A percentile compares a stretch with the other conserved stretches of the same genome.
phyloP scores from a whole-genome alignment of 208 protist species.

The Wallacemonas sp. region DNA sequence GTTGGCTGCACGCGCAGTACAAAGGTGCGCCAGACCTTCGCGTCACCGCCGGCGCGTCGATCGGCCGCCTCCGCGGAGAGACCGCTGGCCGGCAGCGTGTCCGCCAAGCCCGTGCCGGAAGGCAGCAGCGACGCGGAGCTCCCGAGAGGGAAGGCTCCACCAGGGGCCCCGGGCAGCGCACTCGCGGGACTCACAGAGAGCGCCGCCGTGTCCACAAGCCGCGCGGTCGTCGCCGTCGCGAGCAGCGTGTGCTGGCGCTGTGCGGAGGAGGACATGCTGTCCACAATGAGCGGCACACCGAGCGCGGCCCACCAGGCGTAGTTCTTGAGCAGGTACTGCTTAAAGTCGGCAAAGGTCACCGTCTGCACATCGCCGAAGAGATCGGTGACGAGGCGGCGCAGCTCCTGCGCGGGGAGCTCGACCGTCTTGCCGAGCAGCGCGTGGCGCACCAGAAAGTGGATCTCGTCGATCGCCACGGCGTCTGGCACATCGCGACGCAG shows the following conservation, averaged over 20 bases:
- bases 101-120: constrained; percentile 14
- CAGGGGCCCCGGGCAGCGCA: neutral
- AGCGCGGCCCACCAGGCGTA: constrained; percentile 78
- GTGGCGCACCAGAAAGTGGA: constrained; percentile 77
- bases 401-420: constrained; percentile 71
- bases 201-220: neutral
- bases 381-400: constrained; percentile 65
- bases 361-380: constrained; percentile 48
- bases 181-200: neutral
- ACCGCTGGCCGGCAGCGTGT: no score
- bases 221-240: constrained; percentile 14
- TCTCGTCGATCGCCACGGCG: constrained; percentile 66
- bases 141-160: constrained; percentile 1
- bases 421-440: constrained; percentile 71
- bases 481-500: constrained; percentile 79
- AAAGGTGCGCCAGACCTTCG: constrained; percentile 50
- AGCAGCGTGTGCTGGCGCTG: constrained; percentile 42
- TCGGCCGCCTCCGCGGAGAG: neutral
- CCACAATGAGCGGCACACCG: constrained; percentile 63
- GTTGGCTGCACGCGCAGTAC: constrained; percentile 55
- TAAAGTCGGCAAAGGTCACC: constrained; percentile 73
- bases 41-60: neutral
- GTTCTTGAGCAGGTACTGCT: constrained; percentile 69
- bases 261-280: constrained; percentile 27
- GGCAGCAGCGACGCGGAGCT: constrained; percentile 28